Conservation (phyloP, 768 basidiomycete species). For the Trametopsis cervina region DNA sequence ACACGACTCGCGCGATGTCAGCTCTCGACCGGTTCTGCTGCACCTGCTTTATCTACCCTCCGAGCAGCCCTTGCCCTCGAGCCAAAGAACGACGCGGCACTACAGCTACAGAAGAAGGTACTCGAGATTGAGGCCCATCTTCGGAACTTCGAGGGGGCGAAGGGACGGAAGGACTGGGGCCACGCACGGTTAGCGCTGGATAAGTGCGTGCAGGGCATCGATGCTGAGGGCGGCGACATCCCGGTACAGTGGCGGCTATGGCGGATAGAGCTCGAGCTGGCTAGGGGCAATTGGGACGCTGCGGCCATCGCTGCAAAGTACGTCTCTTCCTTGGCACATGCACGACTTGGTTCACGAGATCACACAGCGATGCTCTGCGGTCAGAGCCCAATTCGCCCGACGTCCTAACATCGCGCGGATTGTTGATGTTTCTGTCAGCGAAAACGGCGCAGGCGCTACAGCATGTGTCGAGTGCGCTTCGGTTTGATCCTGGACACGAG, state of each 20-base stretch:
- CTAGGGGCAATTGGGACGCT: conserved; percentile 64
- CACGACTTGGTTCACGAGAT: neutral
- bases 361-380: conserved; percentile 69
- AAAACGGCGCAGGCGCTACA: conserved; percentile 66
- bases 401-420: conserved; percentile 67
- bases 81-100: conserved; percentile 49
- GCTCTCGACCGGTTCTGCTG: conserved; percentile 65
- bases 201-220: conserved; percentile 64
- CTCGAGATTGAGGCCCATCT: conserved; percentile 58
- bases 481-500: conserved; percentile 72
- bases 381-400: conserved; percentile 71
- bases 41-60: conserved; percentile 60
- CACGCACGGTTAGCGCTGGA: conserved; percentile 77
- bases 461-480: conserved; percentile 64
- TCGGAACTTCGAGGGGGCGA: conserved; percentile 52
- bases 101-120: conserved; percentile 56
- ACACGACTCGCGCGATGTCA: conserved; percentile 82
- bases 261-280: conserved; percentile 73
- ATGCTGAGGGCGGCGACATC: conserved; percentile 67
- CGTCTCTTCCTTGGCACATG: conserved; percentile 21
- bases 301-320: conserved; percentile 72
- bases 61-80: conserved; percentile 56
- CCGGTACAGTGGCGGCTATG: conserved; percentile 78
- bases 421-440: conserved; percentile 69
- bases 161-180: conserved; percentile 61